Percentiles rank a stretch among this genome's conserved stretches.
These are phyloP conservation scores for Penicillium manginii DNA, from an alignment of 495 filamentous ascomycete genomes.

Conservation along the genomic window DNA sequence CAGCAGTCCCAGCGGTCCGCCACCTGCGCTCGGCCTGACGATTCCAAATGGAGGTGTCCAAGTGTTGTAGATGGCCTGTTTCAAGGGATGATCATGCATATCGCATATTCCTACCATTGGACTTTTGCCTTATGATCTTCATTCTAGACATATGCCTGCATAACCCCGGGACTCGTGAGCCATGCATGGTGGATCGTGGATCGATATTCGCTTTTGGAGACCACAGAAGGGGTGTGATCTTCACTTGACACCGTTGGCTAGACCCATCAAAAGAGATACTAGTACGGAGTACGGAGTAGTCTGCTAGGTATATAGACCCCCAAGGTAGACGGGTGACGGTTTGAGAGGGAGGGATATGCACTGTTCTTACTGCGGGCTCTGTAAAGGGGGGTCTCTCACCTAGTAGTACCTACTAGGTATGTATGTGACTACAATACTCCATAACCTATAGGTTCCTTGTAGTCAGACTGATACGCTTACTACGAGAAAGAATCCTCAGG, in stretches of 20 bases:
- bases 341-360: neutral
- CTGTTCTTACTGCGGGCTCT: too few species aligned
- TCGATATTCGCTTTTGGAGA: neutral
- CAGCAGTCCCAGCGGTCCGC: slow-evolving; percentile 3
- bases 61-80: neutral
- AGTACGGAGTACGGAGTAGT: too few species aligned
- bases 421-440: too few species aligned
- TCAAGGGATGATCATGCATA: slow-evolving; percentile 7
- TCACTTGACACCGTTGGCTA: neutral
- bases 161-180: too few species aligned
- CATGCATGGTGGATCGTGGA: neutral
- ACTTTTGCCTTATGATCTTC: neutral
- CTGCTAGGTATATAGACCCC: neutral
- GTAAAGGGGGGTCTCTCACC: too few species aligned
- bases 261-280: neutral
- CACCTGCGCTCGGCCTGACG: slow-evolving; percentile 4
- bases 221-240: neutral
- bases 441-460: neutral
- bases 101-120: neutral
- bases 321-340: neutral
- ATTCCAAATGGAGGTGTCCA: slow-evolving; percentile 6
- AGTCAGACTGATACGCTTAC: neutral
- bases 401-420: too few species aligned
- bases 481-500: neutral
- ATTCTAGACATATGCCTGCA: neutral